A percentile compares a stretch with the other conserved stretches of the same genome.
Evolutionary conservation across 2,329 filamentous ascomycete species (phyloP).

Genomic region (Fusarium sp.): DNA sequence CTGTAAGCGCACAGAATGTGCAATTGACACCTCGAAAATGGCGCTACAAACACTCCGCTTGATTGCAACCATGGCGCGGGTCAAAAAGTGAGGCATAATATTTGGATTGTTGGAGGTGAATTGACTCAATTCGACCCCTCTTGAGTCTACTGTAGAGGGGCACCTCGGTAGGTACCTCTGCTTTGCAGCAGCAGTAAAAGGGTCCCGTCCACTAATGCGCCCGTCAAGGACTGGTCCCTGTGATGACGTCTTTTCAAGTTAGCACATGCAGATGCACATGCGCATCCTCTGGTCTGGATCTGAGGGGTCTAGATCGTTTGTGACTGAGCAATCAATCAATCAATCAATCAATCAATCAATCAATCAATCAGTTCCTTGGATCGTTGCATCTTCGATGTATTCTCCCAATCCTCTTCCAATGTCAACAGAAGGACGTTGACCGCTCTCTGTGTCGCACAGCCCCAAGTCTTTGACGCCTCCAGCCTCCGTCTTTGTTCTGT

Average conservation of each 20-base stretch:
- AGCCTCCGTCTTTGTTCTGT: slow-evolving; percentile 7
- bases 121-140: slow-evolving; percentile 34
- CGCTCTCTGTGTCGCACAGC: slow-evolving; percentile 15
- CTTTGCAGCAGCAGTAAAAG: background rate
- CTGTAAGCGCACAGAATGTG: slow-evolving; percentile 11
- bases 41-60: slow-evolving; percentile 21
- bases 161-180: background rate
- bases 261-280: background rate
- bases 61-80: background rate
- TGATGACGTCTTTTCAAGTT: slow-evolving; percentile 38
- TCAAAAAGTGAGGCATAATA: slow-evolving; percentile 24
- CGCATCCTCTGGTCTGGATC: background rate
- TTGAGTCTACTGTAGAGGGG: background rate
- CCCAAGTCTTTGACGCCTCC: slow-evolving; percentile 18
- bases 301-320: slow-evolving; percentile 31
- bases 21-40: background rate
- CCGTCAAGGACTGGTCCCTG: slow-evolving; percentile 7
- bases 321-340: background rate
- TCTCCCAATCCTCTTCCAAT: background rate
- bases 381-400: background rate
- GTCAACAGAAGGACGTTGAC: slow-evolving; percentile 14
- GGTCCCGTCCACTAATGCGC: slow-evolving; percentile 24
- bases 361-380: slow-evolving; percentile 15
- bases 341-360: too few relatives aligned
- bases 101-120: slow-evolving; percentile 15